These are phyloP conservation scores for Solanum lycopersicoides DNA, from an alignment of 257 asterid species.

Conservation along the genomic window DNA sequence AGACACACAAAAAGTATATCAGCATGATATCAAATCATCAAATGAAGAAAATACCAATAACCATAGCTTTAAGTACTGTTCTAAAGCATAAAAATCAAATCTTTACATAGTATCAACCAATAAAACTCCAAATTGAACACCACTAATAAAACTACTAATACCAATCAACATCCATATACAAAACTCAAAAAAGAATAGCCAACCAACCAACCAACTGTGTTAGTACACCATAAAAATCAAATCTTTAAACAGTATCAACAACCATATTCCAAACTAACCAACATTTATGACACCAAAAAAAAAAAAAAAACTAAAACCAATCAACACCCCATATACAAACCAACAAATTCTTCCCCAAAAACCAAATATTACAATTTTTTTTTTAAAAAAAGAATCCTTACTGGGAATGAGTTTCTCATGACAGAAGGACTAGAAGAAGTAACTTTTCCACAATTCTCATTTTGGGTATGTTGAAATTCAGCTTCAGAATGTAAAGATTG, in stretches of 20 bases:
- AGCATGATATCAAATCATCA: background rate
- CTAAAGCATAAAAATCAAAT: background rate
- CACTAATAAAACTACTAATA: background rate
- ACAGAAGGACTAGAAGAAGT: conserved; percentile 17
- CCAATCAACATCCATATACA: background rate
- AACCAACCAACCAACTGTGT: background rate
- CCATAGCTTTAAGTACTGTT: background rate
- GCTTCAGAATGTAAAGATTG: conserved; percentile 27
- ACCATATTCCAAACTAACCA: background rate
- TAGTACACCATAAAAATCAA: background rate
- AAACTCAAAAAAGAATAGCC: background rate
- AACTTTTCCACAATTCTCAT: conserved; percentile 11
- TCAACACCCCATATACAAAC: background rate
- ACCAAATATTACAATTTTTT: background rate
- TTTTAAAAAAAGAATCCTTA: conserved; percentile 3
- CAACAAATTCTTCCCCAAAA: background rate
- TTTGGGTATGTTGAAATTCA: conserved; percentile 22
- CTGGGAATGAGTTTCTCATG: conserved; percentile 41
- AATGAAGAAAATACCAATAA: background rate
- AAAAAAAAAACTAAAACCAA: background rate
- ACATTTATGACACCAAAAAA: background rate
- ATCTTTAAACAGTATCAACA: background rate
- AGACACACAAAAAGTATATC: background rate
- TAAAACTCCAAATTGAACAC: background rate
- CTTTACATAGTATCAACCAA: background rate